Evolutionary conservation across 129 eudicot species (phyloP), one percentile per base, ranked within the genome.

Genomic region (Chrysanthemum lavandulifolium): DNA sequence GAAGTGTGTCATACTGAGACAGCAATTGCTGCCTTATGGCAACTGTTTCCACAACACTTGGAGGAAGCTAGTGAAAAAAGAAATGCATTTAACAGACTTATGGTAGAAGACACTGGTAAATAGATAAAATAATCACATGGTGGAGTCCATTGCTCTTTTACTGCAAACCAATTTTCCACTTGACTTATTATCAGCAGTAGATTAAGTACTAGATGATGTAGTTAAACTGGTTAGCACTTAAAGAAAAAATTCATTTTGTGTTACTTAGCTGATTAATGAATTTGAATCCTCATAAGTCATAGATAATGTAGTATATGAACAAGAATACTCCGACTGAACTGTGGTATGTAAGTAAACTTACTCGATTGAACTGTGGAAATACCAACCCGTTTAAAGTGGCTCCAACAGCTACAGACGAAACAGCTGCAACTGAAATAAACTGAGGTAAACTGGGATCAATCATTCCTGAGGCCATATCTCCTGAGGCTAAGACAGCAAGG

Each of bases 1-100:
- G 99, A 76, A 95, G 96, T 33, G 87, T 76, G 76, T 95, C 99
- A 79, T 95, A 95, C 83, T 95, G 99, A 58, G 96, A 86, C 62
- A 95, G 72, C 47, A 95, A 89, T 79, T 90, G 89, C 83, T 95
- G 99, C 79, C 86, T 86, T 75, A 86, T 69, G 12, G 90, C 84
- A 71, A 87, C 84, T 64, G 84, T 61, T 78, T 90, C 99, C 82
- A 85, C 95, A 72, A 79, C 50, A 62, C 88, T 84, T 79, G 80
- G 91, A 80, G 97, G 97, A 76, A 95, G 88, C 99, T 95, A 84
- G 43, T 62, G 23, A 65, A 51, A 74, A 8, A 71, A 51, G 18
- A 58, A 14, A 73, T 47, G 13, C 75, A 57, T 73, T 59, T 50
- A 56, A 49, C 31, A 66, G 66, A 72, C 70, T 67, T 47, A 45